Percentiles rank a stretch among this genome's conserved stretches.
phyloP scores from a whole-genome alignment of 2,329 filamentous ascomycete species.

The Talaromyces atroroseus region DNA sequence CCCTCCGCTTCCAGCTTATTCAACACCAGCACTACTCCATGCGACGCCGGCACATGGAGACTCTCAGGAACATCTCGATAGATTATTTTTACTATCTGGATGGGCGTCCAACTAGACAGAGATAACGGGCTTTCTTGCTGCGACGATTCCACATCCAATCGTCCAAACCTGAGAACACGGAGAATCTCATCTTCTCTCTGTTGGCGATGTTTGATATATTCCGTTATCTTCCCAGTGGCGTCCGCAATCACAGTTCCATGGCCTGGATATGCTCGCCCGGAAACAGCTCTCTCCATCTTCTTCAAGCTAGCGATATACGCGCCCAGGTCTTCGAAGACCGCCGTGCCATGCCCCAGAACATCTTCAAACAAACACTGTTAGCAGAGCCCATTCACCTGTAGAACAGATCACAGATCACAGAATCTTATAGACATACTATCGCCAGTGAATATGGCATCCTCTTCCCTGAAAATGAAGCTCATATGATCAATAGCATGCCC shows the following conservation, averaged over 20 bases:
- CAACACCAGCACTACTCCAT: conserved; percentile 72
- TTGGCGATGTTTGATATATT: conserved; percentile 78
- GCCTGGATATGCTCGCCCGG: conserved; percentile 73
- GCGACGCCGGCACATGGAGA: conserved; percentile 69
- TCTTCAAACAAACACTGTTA: conserved; percentile 33
- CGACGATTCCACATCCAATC: conserved; percentile 22
- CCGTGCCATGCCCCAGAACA: conserved; percentile 78
- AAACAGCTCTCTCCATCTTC: conserved; percentile 57
- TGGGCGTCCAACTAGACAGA: conserved; percentile 55
- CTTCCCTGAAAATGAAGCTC: conserved; percentile 67
- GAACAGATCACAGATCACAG: neutral
- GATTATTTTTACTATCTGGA: conserved; percentile 82
- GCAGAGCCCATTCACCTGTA: neutral
- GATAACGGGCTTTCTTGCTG: conserved; percentile 33
- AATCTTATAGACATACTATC: conserved; percentile 51
- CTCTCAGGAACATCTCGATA: conserved; percentile 73
- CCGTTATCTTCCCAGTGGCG: conserved; percentile 63
- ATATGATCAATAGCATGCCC: conserved; percentile 82
- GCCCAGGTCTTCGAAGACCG: conserved; percentile 72
- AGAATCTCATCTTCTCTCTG: conserved; percentile 75
- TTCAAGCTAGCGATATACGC: conserved; percentile 64
- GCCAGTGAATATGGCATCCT: conserved; percentile 79
- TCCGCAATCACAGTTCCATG: conserved; percentile 76
- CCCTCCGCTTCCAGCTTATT: conserved; percentile 72
- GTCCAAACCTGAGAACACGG: conserved; percentile 51